Conservation (phyloP, 805 yeast species). For the Wickerhamiella azymoides region DNA sequence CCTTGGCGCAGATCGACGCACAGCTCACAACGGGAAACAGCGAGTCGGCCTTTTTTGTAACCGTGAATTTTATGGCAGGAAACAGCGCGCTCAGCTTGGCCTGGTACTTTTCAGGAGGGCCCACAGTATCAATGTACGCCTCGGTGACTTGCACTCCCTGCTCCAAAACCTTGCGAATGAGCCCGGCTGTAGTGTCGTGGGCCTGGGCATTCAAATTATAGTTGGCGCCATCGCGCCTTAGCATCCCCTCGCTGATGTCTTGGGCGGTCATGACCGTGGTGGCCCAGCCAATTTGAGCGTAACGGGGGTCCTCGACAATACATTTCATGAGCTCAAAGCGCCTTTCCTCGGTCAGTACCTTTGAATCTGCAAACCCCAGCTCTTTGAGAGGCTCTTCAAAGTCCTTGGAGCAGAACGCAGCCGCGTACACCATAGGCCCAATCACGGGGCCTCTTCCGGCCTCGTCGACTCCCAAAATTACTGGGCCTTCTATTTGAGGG, state of each 20-base stretch:
- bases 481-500: conserved; percentile 13
- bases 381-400: conserved; percentile 37
- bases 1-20: conserved; percentile 93
- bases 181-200: conserved; percentile 77
- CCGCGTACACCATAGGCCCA: conserved; percentile 96
- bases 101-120: conserved; percentile 81
- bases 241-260: conserved; percentile 84
- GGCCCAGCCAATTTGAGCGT: conserved; percentile 66
- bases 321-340: conserved; percentile 48
- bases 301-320: conserved; percentile 37
- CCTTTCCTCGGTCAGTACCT: conserved; percentile 59
- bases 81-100: conserved; percentile 54
- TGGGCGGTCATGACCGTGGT: conserved; percentile 72
- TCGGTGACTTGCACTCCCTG: conserved; percentile 52
- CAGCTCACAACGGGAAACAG: conserved; percentile 83
- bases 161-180: conserved; percentile 52
- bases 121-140: conserved; percentile 89
- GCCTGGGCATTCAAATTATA: conserved; percentile 90
- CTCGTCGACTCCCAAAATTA: conserved; percentile 82
- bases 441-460: conserved; percentile 98
- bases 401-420: conserved; percentile 54
- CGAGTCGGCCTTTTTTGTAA: conserved; percentile 91
- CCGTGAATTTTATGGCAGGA: conserved; percentile 60
- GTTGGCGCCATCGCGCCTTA: conserved; percentile 40
- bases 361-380: conserved; percentile 88